A percentile compares a stretch with the other conserved stretches of the same genome.
Conservation (phyloP, 1,139 yeast species). For the Sugiyamaella japonica region DNA sequence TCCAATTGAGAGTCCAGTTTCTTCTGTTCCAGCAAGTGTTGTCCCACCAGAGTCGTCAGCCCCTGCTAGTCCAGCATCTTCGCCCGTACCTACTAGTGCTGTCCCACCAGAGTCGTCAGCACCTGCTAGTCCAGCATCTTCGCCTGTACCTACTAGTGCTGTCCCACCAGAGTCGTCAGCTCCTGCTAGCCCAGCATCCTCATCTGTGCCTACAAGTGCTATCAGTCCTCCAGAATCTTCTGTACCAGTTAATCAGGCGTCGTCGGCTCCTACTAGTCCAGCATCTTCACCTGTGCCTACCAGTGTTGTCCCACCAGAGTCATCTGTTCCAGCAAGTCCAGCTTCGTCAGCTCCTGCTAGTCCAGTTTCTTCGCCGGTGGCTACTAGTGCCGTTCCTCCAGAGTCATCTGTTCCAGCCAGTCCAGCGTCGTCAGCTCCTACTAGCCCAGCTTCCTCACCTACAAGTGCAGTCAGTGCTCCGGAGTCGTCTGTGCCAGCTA, state of each 20-base stretch:
- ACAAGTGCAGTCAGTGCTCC: constrained; percentile 20
- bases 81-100: background rate
- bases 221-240: background rate
- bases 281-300: too few relatives aligned
- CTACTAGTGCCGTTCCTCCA: background rate
- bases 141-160: background rate
- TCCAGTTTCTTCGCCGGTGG: background rate
- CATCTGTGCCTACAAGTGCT: too few relatives aligned
- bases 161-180: too few relatives aligned
- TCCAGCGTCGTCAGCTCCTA: too few relatives aligned
- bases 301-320: constrained; percentile 23
- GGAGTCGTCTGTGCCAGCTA: constrained; percentile 12
- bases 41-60: constrained; percentile 22
- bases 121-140: background rate
- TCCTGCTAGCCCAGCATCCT: too few relatives aligned
- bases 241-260: background rate
- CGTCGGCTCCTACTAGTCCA: too few relatives aligned
- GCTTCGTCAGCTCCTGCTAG: background rate
- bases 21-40: constrained; percentile 15
- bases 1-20: background rate
- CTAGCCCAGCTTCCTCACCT: too few relatives aligned
- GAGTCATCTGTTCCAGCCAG: background rate
- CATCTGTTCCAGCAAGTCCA: constrained; percentile 9
- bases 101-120: background rate
- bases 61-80: constrained; percentile 7